These are phyloP conservation scores for Quercus phellos DNA, from an alignment of 331 rosid species.

Conservation along the genomic window DNA sequence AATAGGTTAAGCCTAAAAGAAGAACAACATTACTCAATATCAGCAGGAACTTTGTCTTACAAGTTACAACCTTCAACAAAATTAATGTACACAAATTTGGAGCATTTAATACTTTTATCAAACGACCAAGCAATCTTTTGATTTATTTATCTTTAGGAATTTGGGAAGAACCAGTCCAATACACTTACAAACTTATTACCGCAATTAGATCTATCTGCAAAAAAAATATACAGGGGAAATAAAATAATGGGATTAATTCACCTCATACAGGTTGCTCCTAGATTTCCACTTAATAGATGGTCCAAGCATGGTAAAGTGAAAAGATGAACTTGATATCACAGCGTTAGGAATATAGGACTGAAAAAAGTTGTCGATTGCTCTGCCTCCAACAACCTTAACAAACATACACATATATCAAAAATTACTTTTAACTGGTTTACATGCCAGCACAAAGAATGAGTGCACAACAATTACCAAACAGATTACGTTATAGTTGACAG, in stretches of 20 bases:
- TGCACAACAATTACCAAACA: not conserved
- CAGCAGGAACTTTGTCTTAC: no score
- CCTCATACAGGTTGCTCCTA: no score
- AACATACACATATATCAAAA: not conserved
- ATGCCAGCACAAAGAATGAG: not conserved
- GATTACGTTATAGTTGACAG: not conserved
- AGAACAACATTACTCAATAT: no score
- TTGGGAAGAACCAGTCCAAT: not conserved
- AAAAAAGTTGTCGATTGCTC: conserved; percentile 50
- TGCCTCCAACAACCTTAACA: conserved; percentile 69
- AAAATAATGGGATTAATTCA: not conserved
- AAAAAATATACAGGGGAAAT: not conserved
- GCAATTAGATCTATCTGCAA: not conserved
- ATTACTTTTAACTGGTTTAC: not conserved
- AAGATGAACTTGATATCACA: no score
- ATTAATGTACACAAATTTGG: no score
- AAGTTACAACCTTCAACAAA: no score
- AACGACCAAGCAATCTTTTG: not conserved
- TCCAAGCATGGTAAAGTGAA: no score
- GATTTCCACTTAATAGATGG: no score
- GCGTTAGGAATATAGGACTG: no score
- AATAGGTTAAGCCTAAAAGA: no score
- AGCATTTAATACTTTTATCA: not conserved
- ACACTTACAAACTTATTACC: not conserved
- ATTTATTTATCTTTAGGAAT: not conserved